Conservation (phyloP, 2,329 filamentous ascomycete genomes). For the Cryoendolithus antarcticus region DNA sequence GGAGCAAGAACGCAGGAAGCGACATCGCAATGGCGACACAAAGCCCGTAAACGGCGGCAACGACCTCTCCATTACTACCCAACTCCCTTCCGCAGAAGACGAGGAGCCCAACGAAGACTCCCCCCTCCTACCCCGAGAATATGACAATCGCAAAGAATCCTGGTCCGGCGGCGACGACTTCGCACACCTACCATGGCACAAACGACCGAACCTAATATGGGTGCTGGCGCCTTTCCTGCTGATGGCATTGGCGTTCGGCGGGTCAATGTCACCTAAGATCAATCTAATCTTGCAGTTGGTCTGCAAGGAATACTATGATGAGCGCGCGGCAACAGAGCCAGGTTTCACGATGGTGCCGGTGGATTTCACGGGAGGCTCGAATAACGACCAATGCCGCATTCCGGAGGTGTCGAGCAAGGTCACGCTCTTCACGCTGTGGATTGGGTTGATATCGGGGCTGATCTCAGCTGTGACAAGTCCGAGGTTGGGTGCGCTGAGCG, state of each 20-base stretch:
- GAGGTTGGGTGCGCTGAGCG: conserved; percentile 71
- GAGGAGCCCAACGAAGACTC: conserved; percentile 14
- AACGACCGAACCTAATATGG: conserved; percentile 62
- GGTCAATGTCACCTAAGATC: conserved; percentile 71
- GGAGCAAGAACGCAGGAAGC: conserved; percentile 7
- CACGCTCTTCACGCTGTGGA: conserved; percentile 64
- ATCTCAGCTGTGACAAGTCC: conserved; percentile 73
- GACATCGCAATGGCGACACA: conserved; percentile 8
- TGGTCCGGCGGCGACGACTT: conserved; percentile 38
- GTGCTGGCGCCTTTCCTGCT: conserved; percentile 67
- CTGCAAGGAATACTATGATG: conserved; percentile 69
- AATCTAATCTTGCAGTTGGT: conserved; percentile 77
- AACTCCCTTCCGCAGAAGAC: conserved; percentile 3
- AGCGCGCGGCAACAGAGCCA: conserved; percentile 48
- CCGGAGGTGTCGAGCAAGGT: conserved; percentile 64
- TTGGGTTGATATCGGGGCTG: conserved; percentile 61
- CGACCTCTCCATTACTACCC: conserved; percentile 11
- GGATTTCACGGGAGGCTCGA: conserved; percentile 43
- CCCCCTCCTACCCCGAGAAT: conserved; percentile 12
- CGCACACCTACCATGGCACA: conserved; percentile 49
- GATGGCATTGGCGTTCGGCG: conserved; percentile 77
- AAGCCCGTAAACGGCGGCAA: conserved; percentile 11
- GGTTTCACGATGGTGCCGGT: conserved; percentile 50
- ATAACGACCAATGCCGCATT: conserved; percentile 69
- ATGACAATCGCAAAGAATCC: conserved; percentile 13